Evolutionary conservation across 805 yeast genomes (phyloP), one percentile per base, ranked within the genome.

Genomic region (Saturnispora serradocipensis): DNA sequence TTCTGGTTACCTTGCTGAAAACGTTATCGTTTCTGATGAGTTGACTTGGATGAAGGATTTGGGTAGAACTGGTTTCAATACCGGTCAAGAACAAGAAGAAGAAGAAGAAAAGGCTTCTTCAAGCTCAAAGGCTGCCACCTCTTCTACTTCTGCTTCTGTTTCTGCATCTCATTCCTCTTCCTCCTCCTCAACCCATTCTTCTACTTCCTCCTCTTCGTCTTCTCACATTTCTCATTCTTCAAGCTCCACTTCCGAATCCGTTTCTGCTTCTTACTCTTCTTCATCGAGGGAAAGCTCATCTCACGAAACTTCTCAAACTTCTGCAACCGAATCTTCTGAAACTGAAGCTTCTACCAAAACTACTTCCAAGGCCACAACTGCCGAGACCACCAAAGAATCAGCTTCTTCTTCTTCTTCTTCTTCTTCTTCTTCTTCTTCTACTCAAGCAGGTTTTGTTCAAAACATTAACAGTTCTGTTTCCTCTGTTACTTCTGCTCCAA

Each of bases 21-120:
- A 71, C 49, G 71, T 90, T 45, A 73, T 72, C 61, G 73, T 89
- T 60, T 78, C 90, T 18, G 79, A 84, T 62, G 78, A 80, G 47
- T 71, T 71, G 59, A 78, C 89, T 5, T 68, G 75, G 61, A 68
- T 89, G 54, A 85, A 80, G 13, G 73, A 78, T 43, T 61, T 66
- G n/a, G 81, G 75, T 30, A 86, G 82, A 30, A 72, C 82, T 28
- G 97, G 97, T 10, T 69, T 79, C 46, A 76, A 86, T 59, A 80
- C 82, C 16, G 72, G 75, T 47, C 67, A 71, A 13, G 67, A 69
- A 27, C 58, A 51, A 25, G 56, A 54, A 25, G 67, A 70, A 25
- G 56, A 54, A 25, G 67, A 70, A 6, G 68, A 64, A 27, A 57
- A 53, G 20, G 58, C 53, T 22, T 54, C 54, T 13, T 42, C 45